A percentile compares a stretch with the other conserved stretches of the same genome.
Evolutionary conservation across 495 filamentous ascomycete species (phyloP).

Genomic region (Pseudevernia furfuracea): DNA sequence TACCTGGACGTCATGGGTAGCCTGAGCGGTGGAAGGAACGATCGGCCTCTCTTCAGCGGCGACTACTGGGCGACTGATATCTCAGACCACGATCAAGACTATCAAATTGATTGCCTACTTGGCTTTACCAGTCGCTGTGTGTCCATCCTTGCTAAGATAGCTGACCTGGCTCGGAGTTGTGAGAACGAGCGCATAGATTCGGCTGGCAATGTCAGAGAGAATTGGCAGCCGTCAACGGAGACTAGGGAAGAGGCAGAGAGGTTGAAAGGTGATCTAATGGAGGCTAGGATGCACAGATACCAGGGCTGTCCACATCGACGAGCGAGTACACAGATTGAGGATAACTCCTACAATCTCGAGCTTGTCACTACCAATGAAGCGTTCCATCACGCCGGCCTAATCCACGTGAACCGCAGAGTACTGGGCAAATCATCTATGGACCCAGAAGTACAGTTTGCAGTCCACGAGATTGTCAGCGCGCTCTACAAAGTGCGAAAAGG

Average conservation of each 20-base stretch:
- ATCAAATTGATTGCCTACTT: conserved; percentile 69
- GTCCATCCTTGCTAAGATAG: conserved; percentile 64
- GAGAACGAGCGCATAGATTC: conserved; percentile 60
- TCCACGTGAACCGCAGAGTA: conserved; percentile 70
- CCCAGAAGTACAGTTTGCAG: conserved; percentile 52
- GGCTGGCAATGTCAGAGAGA: conserved; percentile 39
- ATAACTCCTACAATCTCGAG: conserved; percentile 44
- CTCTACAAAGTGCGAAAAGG: conserved; percentile 57
- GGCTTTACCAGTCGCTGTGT: conserved; percentile 68
- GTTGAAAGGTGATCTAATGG: conserved; percentile 47
- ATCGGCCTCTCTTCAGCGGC: conserved; percentile 43
- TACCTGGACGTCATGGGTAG: conserved; percentile 77
- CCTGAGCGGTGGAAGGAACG: conserved; percentile 61
- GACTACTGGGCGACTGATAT: conserved; percentile 44
- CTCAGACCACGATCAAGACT: conserved; percentile 48
- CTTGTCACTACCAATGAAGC: conserved; percentile 72
- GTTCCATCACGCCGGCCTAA: conserved; percentile 71
- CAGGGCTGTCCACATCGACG: conserved; percentile 36
- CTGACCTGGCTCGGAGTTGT: conserved; percentile 61
- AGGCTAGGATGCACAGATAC: conserved; percentile 34
- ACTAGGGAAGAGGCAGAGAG: conserved; percentile 46
- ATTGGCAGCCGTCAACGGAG: conserved; percentile 54
- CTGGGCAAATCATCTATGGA: conserved; percentile 51
- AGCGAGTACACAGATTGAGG: conserved; percentile 27
- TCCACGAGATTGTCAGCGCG: conserved; percentile 54